Evolutionary conservation across 129 eudicot species (phyloP), one percentile per base, ranked within the genome.

Genomic region (Chrysanthemum seticuspe): DNA sequence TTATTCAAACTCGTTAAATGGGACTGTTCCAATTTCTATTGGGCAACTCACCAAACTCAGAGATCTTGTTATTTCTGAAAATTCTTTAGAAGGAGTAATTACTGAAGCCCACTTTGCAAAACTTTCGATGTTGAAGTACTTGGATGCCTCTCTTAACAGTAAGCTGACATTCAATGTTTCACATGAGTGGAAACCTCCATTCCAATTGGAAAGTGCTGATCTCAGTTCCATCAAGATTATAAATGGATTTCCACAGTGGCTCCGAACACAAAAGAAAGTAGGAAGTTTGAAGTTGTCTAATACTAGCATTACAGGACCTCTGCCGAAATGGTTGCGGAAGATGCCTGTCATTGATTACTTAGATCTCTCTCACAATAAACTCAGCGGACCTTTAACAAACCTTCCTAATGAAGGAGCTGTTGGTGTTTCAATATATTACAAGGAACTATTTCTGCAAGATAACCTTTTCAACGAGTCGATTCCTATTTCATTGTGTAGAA

Each of bases 231-330:
- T 50, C 36, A 48, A 63, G 13, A 48, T 79, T 2, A 74, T 66
- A 15, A 51, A 72, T 0, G 45, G 15, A 1, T 79, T 80, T 67
- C 83, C 79, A 11, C 15, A 13, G 1, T 74, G 79, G 83, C 68
- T 74, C 15, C 79, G 13, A 60, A 68, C 51, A 10, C 83, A 80
- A 74, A 61, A 19, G 12, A 58, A 9, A 2, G 44, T 72, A 16
- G 31, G 14, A 8, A 8, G 0, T 0, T 58, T 79, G 21, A 23
- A 6, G 3, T 50, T 73, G 8, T 71, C 68, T 40, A 40, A 40
- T 40, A 10, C 45, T 40, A 6, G 9, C 10, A 1, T 40, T 40
- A 40, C 10, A 54, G 78, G 55, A 27, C 67, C 40, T 19, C 8
- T 58, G 25, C 83, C 74, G 48, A 10, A 5, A 27, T 78, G 77